Evolutionary conservation across 75 land plant species (phyloP).

Genomic region (Pinus tabuliformis): DNA sequence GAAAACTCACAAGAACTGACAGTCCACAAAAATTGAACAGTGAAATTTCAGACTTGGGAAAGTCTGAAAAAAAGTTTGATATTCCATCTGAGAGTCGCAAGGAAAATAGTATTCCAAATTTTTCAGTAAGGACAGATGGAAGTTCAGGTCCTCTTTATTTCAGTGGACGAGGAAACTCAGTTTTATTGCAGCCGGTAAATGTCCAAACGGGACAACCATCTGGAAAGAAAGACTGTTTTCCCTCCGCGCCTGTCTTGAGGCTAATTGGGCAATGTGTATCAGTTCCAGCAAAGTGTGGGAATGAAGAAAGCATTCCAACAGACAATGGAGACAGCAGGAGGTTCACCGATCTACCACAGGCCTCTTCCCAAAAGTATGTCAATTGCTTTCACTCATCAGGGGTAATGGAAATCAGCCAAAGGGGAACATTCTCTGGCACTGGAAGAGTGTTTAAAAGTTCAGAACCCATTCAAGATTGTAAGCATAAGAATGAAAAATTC

Average conservation of each 20-base stretch:
- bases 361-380: slow-evolving; percentile 5
- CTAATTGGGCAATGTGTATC: slow-evolving; percentile 7
- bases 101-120: not conserved
- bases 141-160: not conserved
- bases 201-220: not conserved
- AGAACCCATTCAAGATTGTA: not conserved
- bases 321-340: not conserved
- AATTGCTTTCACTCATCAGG: not conserved
- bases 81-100: not conserved
- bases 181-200: slow-evolving; percentile 7
- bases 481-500: not conserved
- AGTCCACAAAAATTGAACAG: not conserved
- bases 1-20: not conserved
- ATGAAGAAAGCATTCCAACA: not conserved
- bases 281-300: slow-evolving; percentile 7
- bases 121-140: not conserved
- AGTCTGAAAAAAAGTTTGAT: not conserved
- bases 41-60: not conserved
- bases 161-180: slow-evolving; percentile 6
- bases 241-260: not conserved
- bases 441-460: not conserved
- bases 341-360: not conserved
- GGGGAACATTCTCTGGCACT: not conserved
- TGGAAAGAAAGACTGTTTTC: not conserved
- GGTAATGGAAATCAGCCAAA: not conserved